A percentile compares a stretch with the other conserved stretches of the same genome.
phyloP scores from a whole-genome alignment of 23 red algal genomes.

The Gracilariopsis chorda region DNA sequence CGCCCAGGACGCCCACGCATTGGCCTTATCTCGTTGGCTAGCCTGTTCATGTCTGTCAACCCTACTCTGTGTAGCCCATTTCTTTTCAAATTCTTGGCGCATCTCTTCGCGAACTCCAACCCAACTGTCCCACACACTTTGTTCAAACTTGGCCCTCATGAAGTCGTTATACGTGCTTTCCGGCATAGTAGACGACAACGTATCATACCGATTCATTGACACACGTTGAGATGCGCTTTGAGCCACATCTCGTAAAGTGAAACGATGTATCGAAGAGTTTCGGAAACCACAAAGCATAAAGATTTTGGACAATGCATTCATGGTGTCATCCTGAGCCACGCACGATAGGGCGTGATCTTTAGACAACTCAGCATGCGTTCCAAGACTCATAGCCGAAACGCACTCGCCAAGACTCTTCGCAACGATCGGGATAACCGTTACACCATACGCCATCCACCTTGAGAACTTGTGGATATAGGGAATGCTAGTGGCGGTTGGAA shows the following conservation, averaged over 20 bases:
- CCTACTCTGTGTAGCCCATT: constrained; percentile 19
- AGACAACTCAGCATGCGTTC: background rate
- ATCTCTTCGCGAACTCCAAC: constrained; percentile 49
- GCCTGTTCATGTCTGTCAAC: constrained; percentile 3
- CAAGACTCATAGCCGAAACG: background rate
- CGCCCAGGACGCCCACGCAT: constrained; percentile 77
- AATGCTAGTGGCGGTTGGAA: constrained; percentile 8
- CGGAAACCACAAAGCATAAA: constrained; percentile 29
- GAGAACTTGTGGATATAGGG: constrained; percentile 62
- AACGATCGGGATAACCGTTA: constrained; percentile 55
- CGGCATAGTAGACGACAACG: background rate
- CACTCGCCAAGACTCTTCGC: constrained; percentile 21
- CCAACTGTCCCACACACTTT: constrained; percentile 61
- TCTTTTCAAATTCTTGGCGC: constrained; percentile 64
- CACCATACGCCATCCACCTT: constrained; percentile 79
- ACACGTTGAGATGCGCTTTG: background rate
- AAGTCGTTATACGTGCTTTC: background rate
- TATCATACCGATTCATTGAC: background rate
- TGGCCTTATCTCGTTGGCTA: constrained; percentile 32
- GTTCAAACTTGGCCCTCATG: constrained; percentile 24
- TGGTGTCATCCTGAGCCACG: constrained; percentile 9
- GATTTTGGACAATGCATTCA: background rate
- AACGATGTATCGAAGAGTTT: background rate
- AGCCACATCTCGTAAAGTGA: background rate
- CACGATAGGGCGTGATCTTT: constrained; percentile 42